Percentiles rank a stretch among this genome's conserved stretches.
These are phyloP conservation scores for Tulasnella sp. DNA, from an alignment of 768 basidiomycete species.

Conservation along the genomic window DNA sequence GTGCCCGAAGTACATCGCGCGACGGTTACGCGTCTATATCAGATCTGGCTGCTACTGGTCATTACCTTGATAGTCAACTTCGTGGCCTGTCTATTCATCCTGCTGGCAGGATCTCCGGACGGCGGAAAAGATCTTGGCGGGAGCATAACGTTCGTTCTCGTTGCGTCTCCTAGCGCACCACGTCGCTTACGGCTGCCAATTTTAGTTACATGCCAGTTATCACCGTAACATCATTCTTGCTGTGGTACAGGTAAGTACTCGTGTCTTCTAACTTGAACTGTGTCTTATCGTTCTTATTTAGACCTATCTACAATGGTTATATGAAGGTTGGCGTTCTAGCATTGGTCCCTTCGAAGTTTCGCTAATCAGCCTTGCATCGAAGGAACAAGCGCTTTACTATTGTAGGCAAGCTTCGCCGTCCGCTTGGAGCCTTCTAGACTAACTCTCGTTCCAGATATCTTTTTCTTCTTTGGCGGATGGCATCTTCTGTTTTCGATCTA, in stretches of 20 bases:
- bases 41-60: conserved; percentile 87
- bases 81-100: conserved; percentile 79
- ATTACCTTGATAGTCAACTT: conserved; percentile 81
- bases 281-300: conserved; percentile 28
- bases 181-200: conserved; percentile 23
- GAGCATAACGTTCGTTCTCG: conserved; percentile 61
- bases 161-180: conserved; percentile 19
- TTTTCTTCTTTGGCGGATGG: conserved; percentile 94
- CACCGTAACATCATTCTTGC: conserved; percentile 67
- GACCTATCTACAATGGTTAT: conserved; percentile 95
- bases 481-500: conserved; percentile 89
- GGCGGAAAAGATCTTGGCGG: conserved; percentile 74
- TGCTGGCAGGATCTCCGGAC: conserved; percentile 65
- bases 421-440: not conserved
- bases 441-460: conserved; percentile 57
- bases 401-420: conserved; percentile 44
- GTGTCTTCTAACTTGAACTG: not conserved
- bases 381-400: conserved; percentile 92
- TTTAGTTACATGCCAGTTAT: conserved; percentile 74
- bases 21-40: conserved; percentile 78
- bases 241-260: conserved; percentile 81
- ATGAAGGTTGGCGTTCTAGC: conserved; percentile 61
- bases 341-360: not conserved
- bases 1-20: conserved; percentile 74
- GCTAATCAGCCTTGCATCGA: conserved; percentile 17